Conservation (phyloP, 164 flowering plant species). For the Protea cynaroides region DNA sequence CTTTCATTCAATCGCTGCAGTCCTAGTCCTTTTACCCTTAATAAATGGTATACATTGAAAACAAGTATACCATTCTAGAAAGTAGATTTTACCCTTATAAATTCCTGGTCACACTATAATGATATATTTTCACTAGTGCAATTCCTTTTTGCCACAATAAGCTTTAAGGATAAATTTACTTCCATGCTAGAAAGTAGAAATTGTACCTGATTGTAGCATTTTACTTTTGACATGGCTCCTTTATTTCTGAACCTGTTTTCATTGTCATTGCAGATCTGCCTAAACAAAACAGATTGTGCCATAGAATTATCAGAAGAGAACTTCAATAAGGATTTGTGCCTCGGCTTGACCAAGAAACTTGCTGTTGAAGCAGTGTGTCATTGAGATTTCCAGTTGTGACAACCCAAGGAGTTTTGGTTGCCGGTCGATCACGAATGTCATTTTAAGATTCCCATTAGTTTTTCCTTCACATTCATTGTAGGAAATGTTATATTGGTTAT, state of each 20-base stretch:
- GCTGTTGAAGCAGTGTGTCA: constrained; percentile 69
- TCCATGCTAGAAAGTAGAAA: neutral
- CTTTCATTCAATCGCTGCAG: neutral
- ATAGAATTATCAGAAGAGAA: constrained; percentile 40
- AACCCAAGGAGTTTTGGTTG: neutral
- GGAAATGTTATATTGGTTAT: neutral
- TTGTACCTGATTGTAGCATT: neutral
- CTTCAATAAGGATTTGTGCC: constrained; percentile 42
- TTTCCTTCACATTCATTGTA: neutral
- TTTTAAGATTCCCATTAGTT: neutral
- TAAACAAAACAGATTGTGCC: constrained; percentile 42
- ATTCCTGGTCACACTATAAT: no score
- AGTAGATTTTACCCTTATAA: no score
- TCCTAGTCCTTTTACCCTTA: neutral
- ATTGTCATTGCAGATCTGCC: constrained; percentile 50
- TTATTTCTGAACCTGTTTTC: neutral
- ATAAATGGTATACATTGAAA: neutral
- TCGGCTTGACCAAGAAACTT: constrained; percentile 41
- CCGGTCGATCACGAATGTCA: no score
- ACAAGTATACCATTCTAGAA: no score
- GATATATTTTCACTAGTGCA: no score
- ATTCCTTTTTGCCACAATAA: no score
- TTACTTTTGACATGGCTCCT: neutral
- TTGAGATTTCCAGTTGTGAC: constrained; percentile 18
- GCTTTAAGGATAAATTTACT: neutral